Evolutionary conservation across 2,329 filamentous ascomycete genomes (phyloP).

Genomic region (Helotiales sp.): DNA sequence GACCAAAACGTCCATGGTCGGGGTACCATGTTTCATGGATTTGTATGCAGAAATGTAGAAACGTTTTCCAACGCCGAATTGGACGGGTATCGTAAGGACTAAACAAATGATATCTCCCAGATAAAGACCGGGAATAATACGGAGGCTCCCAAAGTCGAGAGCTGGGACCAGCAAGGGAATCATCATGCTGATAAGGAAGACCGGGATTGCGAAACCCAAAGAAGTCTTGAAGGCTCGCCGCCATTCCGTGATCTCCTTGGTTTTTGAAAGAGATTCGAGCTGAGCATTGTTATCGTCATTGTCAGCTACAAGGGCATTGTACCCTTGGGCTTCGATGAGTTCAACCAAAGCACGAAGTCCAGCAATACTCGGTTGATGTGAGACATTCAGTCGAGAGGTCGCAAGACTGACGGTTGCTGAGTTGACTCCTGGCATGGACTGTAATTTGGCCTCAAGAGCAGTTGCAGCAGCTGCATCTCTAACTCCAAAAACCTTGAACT

Average conservation of each 20-base stretch:
- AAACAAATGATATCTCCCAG: slow-evolving; percentile 88
- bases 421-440: slow-evolving; percentile 70
- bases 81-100: slow-evolving; percentile 84
- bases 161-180: slow-evolving; percentile 82
- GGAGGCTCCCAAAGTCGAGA: slow-evolving; percentile 76
- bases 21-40: slow-evolving; percentile 85
- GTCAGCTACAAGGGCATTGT: slow-evolving; percentile 88
- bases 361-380: slow-evolving; percentile 71
- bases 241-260: slow-evolving; percentile 95
- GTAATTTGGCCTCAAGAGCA: slow-evolving; percentile 71
- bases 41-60: slow-evolving; percentile 96
- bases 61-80: slow-evolving; percentile 93
- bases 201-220: slow-evolving; percentile 81
- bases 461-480: slow-evolving; percentile 73
- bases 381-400: slow-evolving; percentile 75
- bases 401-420: slow-evolving; percentile 75
- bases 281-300: slow-evolving; percentile 96
- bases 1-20: slow-evolving; percentile 97
- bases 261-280: slow-evolving; percentile 93
- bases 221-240: slow-evolving; percentile 79
- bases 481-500: slow-evolving; percentile 85
- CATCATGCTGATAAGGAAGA: slow-evolving; percentile 92
- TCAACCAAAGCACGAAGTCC: slow-evolving; percentile 86
- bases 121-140: slow-evolving; percentile 76
- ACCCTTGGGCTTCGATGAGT: slow-evolving; percentile 78